phyloP scores from a whole-genome alignment of 2,329 filamentous ascomycete species.

The Paramyrothecium sp. region DNA sequence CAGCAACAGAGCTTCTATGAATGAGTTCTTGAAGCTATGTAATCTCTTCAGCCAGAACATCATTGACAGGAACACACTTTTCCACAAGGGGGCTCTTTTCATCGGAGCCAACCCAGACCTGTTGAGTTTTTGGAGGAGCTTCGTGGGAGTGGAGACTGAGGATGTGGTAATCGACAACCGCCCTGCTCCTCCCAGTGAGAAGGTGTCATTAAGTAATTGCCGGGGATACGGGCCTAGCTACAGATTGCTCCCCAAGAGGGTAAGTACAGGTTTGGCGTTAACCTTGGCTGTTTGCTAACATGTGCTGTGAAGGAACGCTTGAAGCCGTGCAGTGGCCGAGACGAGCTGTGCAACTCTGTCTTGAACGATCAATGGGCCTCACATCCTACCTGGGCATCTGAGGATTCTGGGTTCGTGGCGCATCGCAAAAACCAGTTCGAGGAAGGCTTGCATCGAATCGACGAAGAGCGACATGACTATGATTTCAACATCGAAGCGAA shows the following conservation, averaged over 20 bases:
- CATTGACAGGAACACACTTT: conserved; percentile 79
- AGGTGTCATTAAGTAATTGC: conserved; percentile 93
- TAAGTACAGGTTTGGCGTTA: conserved; percentile 21
- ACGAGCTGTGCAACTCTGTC: conserved; percentile 90
- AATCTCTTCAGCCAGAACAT: conserved; percentile 93
- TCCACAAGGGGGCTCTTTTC: conserved; percentile 80
- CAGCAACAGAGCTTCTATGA: conserved; percentile 86
- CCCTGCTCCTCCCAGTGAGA: conserved; percentile 70
- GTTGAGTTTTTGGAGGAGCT: conserved; percentile 83
- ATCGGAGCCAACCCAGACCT: conserved; percentile 87
- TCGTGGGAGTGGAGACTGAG: conserved; percentile 74
- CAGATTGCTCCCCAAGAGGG: conserved; percentile 80
- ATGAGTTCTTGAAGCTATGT: conserved; percentile 94
- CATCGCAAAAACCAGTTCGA: conserved; percentile 96
- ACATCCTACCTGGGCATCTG: conserved; percentile 97
- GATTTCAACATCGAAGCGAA: conserved; percentile 98
- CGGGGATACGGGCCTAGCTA: conserved; percentile 96
- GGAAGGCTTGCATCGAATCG: conserved; percentile 90
- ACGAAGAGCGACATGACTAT: conserved; percentile 97
- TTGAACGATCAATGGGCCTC: conserved; percentile 98
- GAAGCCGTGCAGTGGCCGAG: conserved; percentile 88
- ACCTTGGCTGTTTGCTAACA: conserved; percentile 10
- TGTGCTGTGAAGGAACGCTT: conserved; percentile 63
- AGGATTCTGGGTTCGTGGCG: conserved; percentile 96
- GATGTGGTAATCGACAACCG: conserved; percentile 79